Percentiles rank a stretch among this genome's conserved stretches.
Conservation (phyloP, 208 protist species). For the Lotmaria passim region DNA sequence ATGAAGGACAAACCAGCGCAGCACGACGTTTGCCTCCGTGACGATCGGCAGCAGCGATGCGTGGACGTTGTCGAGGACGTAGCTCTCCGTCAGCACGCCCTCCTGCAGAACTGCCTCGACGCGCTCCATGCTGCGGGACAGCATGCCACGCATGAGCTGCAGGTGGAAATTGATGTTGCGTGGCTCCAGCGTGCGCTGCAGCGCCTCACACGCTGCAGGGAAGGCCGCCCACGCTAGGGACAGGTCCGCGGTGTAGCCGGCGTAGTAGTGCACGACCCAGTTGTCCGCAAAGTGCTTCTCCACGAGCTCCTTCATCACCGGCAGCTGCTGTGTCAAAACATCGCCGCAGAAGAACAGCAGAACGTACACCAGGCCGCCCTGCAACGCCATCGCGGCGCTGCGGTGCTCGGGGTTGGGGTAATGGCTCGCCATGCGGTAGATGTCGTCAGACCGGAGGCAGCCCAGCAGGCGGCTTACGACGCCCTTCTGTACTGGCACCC, state of each 20-base stretch:
- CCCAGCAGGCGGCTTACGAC: slow-evolving; percentile 93
- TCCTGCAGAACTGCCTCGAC: slow-evolving; percentile 71
- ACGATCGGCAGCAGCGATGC: slow-evolving; percentile 86
- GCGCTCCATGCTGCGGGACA: slow-evolving; percentile 48
- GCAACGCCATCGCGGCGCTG: slow-evolving; percentile 90
- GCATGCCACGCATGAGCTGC: slow-evolving; percentile 42
- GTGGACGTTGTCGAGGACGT: slow-evolving; percentile 94
- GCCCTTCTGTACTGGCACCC: slow-evolving; percentile 66
- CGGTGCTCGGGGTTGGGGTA: slow-evolving; percentile 96
- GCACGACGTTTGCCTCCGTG: slow-evolving; percentile 93
- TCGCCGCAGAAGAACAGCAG: slow-evolving; percentile 98
- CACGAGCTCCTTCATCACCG: slow-evolving; percentile 98
- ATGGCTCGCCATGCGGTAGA: slow-evolving; percentile 94
- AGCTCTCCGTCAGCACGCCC: slow-evolving; percentile 93
- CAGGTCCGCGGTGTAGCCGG: slow-evolving; percentile 96
- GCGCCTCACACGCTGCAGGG: slow-evolving; percentile 90
- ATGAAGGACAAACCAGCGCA: slow-evolving; percentile 97
- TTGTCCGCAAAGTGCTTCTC: slow-evolving; percentile 99
- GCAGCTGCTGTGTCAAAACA: slow-evolving; percentile 86
- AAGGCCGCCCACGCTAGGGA: slow-evolving; percentile 92
- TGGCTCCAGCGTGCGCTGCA: slow-evolving; percentile 89
- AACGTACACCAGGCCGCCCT: slow-evolving; percentile 96
- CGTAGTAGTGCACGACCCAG: slow-evolving; percentile 98
- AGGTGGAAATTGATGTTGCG: slow-evolving; percentile 80
- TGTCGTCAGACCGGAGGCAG: slow-evolving; percentile 94